A percentile compares a stretch with the other conserved stretches of the same genome.
phyloP scores from a whole-genome alignment of 345 rosid genomes.

The Leavenworthia alabamica region DNA sequence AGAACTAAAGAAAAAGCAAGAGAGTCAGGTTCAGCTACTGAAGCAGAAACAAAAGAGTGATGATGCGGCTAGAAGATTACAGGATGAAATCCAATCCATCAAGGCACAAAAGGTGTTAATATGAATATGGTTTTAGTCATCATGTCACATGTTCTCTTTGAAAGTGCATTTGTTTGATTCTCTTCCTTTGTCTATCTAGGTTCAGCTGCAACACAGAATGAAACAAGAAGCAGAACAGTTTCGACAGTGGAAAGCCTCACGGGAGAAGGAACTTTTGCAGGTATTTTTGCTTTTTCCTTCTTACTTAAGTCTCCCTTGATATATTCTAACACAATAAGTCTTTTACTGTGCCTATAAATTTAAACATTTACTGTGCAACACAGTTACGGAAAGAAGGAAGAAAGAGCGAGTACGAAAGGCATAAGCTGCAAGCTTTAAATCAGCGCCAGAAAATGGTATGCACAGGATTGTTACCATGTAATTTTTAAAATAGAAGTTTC shows the following conservation, averaged over 20 bases:
- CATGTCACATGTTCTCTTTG: background rate
- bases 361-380: slow-evolving; percentile 1
- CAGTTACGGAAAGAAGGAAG: slow-evolving; percentile 96
- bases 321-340: background rate
- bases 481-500: background rate
- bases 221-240: slow-evolving; percentile 99
- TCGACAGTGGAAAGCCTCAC: slow-evolving; percentile 94
- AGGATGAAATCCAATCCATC: slow-evolving; percentile 92
- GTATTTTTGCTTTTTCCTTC: slow-evolving; percentile 29
- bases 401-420: slow-evolving; percentile 96
- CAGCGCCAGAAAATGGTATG: slow-evolving; percentile 96
- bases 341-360: background rate
- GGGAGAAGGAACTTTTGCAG: slow-evolving; percentile 95
- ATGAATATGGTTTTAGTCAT: background rate
- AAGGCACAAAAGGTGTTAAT: slow-evolving; percentile 80
- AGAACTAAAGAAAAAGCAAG: slow-evolving; percentile 96
- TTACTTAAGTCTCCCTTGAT: background rate
- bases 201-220: slow-evolving; percentile 92
- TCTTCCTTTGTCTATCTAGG: slow-evolving; percentile 38
- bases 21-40: slow-evolving; percentile 87
- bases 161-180: slow-evolving; percentile 7
- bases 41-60: slow-evolving; percentile 97
- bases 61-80: slow-evolving; percentile 82
- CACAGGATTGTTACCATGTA: background rate
- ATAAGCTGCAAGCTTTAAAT: slow-evolving; percentile 87